phyloP scores from a whole-genome alignment of 2,329 filamentous ascomycete species.

The Botryotinia narcissicola region DNA sequence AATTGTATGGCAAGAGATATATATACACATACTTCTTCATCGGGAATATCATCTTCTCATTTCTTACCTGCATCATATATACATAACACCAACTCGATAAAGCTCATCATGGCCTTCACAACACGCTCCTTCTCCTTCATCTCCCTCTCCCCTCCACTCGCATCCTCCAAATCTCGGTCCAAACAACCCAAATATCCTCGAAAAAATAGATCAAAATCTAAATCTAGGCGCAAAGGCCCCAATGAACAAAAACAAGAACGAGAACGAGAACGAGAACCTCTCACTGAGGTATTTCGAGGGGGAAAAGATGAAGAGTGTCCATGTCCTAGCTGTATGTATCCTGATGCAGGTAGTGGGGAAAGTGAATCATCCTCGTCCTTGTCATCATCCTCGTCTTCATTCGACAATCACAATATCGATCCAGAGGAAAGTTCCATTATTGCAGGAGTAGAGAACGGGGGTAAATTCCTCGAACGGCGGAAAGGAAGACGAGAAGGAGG shows the following conservation, averaged over 20 bases:
- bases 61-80: background rate
- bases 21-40: background rate
- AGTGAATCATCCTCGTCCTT: background rate
- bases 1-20: background rate
- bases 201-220: rapidly evolving
- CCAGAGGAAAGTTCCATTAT: background rate
- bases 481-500: background rate
- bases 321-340: background rate
- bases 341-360: background rate
- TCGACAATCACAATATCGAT: background rate
- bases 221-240: background rate
- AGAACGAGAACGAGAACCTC: background rate
- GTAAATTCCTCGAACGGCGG: background rate
- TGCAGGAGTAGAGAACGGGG: background rate
- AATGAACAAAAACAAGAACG: background rate
- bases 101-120: background rate
- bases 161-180: background rate
- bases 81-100: background rate
- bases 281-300: background rate
- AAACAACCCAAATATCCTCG: background rate
- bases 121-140: background rate
- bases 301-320: background rate
- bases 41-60: background rate
- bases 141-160: background rate
- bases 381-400: background rate